Conservation (phyloP, 495 filamentous ascomycete species). For the Penicillium simplicissimum region DNA sequence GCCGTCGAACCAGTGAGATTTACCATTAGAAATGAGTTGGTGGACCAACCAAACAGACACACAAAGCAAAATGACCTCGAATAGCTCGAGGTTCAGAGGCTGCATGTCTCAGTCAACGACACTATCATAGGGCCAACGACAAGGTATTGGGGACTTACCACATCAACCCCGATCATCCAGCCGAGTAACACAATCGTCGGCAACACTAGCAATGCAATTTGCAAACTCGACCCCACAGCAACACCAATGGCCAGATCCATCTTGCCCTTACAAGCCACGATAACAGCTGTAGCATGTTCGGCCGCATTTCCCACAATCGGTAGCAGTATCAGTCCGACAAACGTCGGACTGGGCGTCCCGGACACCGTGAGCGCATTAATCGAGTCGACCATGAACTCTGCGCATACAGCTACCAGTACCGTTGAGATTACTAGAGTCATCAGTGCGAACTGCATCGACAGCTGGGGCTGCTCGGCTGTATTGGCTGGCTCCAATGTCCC, state of each 20-base stretch:
- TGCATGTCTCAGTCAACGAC: background rate
- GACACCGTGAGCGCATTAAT: conserved; percentile 23
- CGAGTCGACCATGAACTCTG: conserved; percentile 29
- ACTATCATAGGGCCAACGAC: too few relatives aligned
- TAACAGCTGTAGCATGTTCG: conserved; percentile 27
- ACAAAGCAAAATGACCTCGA: background rate
- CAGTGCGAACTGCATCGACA: conserved; percentile 12
- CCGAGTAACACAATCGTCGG: conserved; percentile 66
- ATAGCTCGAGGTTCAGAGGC: background rate
- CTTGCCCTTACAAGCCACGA: conserved; percentile 26
- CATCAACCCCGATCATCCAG: conserved; percentile 44
- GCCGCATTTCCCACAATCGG: conserved; percentile 31
- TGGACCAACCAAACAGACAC: background rate
- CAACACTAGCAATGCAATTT: conserved; percentile 38
- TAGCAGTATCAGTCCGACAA: conserved; percentile 33
- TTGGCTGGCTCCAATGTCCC: background rate
- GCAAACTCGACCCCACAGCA: conserved; percentile 27
- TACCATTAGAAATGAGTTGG: background rate
- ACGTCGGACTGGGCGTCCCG: conserved; percentile 18
- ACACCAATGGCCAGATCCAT: conserved; percentile 24
- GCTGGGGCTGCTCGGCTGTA: conserved; percentile 3
- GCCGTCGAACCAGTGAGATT: background rate
- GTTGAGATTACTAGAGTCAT: conserved; percentile 21
- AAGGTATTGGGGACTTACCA: too few relatives aligned
- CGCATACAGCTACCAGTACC: conserved; percentile 30